Evolutionary conservation across 306 rosid genomes (phyloP), one percentile per base, ranked within the genome.

Genomic region (Quillaja saponaria): DNA sequence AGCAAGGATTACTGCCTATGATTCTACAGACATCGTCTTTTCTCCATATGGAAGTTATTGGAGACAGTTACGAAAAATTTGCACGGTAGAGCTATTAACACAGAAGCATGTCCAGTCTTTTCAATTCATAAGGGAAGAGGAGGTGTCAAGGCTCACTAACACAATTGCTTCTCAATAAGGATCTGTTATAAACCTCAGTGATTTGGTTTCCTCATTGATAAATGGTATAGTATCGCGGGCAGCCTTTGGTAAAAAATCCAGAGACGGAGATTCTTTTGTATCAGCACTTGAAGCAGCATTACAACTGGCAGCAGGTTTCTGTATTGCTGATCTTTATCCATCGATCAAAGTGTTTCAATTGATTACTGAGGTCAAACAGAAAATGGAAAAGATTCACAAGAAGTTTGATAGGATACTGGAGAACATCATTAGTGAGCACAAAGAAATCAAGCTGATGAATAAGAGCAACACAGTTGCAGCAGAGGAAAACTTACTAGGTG

Each of bases 401-500:
- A 5, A 34, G 25, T n/a, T 54, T 15, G 59, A 34, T 8, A 54
- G 34, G 15, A 34, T 54, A 31, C 42, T 54, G 9, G 41, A 54
- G 20, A 21, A 34, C 14, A 54, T 54, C 15, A 54, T 54, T 8
- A 21, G 34, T 34, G 59, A 54, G 14, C 59, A 34, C 10, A 14
- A 15, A 40, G 15, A 9, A 40, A 8, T 31, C 3, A 54, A 31
- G 40, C 31, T 25, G 31, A 25, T 25, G 31, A 25, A 25, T 4
- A 54, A 31, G 39, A 34, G 16, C 17, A 5, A 0, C 13, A 21
- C 34, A 15, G 20, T 34, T 13, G 31, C 2, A 10, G 4, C 59
- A 54, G 34, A 54, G 59, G 59, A 54, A 33, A 40, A 34, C 34
- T 40, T 34, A 9, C 7, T 54, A 28, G 38, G 34, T 54, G 42